Percentiles rank a stretch among this genome's conserved stretches.
Evolutionary conservation across 2,329 filamentous ascomycete species (phyloP).

Genomic region (Fusarium anthophilum): DNA sequence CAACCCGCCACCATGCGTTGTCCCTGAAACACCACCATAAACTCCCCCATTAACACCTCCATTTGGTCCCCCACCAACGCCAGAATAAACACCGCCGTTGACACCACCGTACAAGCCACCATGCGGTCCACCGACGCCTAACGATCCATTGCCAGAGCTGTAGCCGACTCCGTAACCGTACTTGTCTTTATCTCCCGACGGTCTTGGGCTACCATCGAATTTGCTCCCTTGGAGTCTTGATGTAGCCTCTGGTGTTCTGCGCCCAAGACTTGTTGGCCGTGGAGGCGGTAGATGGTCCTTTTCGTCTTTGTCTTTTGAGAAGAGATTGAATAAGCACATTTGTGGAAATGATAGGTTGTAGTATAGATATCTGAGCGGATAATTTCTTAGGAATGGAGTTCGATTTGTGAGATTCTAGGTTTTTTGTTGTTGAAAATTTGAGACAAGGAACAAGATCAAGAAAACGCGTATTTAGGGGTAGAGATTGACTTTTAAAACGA

Average conservation of each 20-base stretch:
- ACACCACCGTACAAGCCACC: conserved; percentile 25
- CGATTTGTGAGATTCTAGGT: background rate
- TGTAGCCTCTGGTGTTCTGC: conserved; percentile 25
- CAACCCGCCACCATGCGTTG: conserved; percentile 10
- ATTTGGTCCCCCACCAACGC: conserved; percentile 15
- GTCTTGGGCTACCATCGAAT: conserved; percentile 18
- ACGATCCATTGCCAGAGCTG: conserved; percentile 4
- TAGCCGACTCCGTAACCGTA: conserved; percentile 8
- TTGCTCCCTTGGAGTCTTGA: conserved; percentile 19
- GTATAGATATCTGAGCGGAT: accelerated
- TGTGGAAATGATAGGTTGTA: background rate
- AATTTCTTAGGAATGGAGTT: accelerated
- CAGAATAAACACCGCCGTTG: conserved; percentile 22
- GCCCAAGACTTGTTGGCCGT: conserved; percentile 7
- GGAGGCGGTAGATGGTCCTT: conserved; percentile 8
- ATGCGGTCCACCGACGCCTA: conserved; percentile 8
- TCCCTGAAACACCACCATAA: conserved; percentile 28
- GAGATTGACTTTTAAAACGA: background rate
- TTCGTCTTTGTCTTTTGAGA: conserved; percentile 18
- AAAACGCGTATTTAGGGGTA: background rate
- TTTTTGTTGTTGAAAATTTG: background rate
- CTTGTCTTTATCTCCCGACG: background rate
- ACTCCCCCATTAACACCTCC: conserved; percentile 24
- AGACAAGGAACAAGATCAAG: background rate
- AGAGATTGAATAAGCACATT: conserved; percentile 31